Evolutionary conservation across 1,139 yeast species (phyloP), one percentile per base, ranked within the genome.

Genomic region (Yamadazyma atmosphaerica): DNA sequence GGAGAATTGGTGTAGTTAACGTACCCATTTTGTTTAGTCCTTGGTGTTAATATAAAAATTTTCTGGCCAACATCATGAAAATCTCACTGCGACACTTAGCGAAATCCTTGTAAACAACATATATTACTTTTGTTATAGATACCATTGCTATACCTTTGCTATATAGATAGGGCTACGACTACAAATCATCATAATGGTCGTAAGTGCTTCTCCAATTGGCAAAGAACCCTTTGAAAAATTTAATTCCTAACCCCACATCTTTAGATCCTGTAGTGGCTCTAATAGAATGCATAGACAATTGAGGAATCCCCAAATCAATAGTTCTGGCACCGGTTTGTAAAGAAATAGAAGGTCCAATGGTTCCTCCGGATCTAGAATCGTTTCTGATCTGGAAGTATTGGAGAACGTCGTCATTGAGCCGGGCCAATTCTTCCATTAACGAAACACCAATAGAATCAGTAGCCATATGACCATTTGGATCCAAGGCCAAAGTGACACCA

Each of bases 381-480:
- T 72, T 72, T 41, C 75, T 58, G 29, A 71, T 66, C 44, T 71
- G 77, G 53, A 71, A 71, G 37, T 58, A 58, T 49, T 72, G 77
- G 23, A 72, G 49, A 32, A 52, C 42, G 36, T 60, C 62, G 10
- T 46, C 55, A 40, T 61, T 59, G 30, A 49, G 44, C 21, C 49
- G 41, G 7, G 70, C 71, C 33, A 71, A 55, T 34, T 56, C 57
- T 41, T 61, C 61, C 41, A 66, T 44, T 12, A 71, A 51, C 0
- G 61, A 55, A 23, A 59, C 46, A 1, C 74, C 75, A 27, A 60
- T 55, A 11, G 68, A 58, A 44, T 72, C 77, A n/a, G 74, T 70
- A 39, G 68, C 64, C 37, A 70, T 68, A 43, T 67, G 72, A 18
- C 65, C 69, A 47, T 68, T 68, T 12, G 72, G 62, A 45, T 71